phyloP scores from a whole-genome alignment of 495 filamentous ascomycete species.

The Rostrohypoxylon terebratum region DNA sequence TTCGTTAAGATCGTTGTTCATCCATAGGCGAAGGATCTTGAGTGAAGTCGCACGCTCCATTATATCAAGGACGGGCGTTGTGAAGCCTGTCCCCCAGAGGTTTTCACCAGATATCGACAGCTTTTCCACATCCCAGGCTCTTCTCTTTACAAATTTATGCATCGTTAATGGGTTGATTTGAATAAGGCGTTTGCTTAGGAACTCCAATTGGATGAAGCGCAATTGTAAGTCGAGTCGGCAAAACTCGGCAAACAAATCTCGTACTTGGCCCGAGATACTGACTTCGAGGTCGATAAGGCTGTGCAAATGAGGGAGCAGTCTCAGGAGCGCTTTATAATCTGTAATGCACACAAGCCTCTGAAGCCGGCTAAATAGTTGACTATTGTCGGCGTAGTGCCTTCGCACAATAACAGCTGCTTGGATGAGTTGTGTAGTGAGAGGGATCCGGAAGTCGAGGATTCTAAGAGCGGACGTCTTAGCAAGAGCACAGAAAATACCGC shows the following conservation, averaged over 20 bases:
- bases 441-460: neutral
- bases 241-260: neutral
- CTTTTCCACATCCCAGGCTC: neutral
- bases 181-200: neutral
- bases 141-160: neutral
- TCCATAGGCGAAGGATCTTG: neutral
- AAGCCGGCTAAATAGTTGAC: neutral
- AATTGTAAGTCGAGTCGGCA: neutral
- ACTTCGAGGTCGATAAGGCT: slow-evolving; percentile 6
- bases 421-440: neutral
- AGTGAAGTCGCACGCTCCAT: neutral
- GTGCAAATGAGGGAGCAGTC: slow-evolving; percentile 11
- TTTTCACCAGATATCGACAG: neutral
- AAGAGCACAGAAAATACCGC: slow-evolving; percentile 9
- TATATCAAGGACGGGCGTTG: neutral
- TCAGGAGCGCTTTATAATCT: neutral
- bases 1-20: slow-evolving; percentile 9
- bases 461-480: slow-evolving; percentile 11
- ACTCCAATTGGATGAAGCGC: slow-evolving; percentile 3
- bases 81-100: neutral
- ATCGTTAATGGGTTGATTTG: neutral
- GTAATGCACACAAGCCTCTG: neutral
- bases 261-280: neutral
- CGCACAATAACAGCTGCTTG: neutral
- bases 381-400: neutral